Percentiles rank a stretch among this genome's conserved stretches.
Conservation (phyloP, 2,329 filamentous ascomycete genomes). For the Botrytis paeoniae region DNA sequence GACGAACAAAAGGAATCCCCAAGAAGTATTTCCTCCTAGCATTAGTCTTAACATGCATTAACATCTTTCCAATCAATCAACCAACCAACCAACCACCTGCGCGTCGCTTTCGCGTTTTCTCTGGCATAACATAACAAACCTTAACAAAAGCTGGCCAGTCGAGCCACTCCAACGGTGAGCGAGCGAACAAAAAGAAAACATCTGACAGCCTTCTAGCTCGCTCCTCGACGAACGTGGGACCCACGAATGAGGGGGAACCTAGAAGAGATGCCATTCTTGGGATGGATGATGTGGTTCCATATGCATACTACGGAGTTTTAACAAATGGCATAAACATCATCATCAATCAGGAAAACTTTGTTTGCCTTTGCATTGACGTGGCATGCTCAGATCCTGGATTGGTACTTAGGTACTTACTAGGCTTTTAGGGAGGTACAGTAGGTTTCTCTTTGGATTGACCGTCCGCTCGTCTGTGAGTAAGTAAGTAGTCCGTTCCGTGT, state of each 20-base stretch:
- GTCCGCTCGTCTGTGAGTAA: neutral
- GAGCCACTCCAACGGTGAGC: neutral
- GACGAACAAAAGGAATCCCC: neutral
- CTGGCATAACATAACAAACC: neutral
- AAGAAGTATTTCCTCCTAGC: neutral
- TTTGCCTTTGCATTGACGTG: constrained; percentile 15
- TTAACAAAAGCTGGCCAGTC: too few species aligned
- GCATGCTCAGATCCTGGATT: neutral
- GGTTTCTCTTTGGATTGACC: neutral
- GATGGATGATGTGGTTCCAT: neutral
- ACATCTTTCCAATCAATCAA: neutral
- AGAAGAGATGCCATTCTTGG: neutral
- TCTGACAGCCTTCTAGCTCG: constrained; percentile 12
- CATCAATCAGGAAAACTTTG: neutral
- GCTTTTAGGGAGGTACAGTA: too few species aligned
- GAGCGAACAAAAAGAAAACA: neutral
- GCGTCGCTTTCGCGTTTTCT: neutral
- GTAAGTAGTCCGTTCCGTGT: neutral
- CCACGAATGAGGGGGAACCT: neutral
- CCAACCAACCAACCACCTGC: neutral
- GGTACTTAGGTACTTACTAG: neutral
- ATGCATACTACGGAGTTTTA: neutral
- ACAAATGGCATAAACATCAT: constrained; percentile 7
- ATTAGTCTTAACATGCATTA: neutral
- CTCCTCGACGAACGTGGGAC: neutral